Evolutionary conservation across 164 flowering plant species (phyloP).

Genomic region (Brasenia schreberi): DNA sequence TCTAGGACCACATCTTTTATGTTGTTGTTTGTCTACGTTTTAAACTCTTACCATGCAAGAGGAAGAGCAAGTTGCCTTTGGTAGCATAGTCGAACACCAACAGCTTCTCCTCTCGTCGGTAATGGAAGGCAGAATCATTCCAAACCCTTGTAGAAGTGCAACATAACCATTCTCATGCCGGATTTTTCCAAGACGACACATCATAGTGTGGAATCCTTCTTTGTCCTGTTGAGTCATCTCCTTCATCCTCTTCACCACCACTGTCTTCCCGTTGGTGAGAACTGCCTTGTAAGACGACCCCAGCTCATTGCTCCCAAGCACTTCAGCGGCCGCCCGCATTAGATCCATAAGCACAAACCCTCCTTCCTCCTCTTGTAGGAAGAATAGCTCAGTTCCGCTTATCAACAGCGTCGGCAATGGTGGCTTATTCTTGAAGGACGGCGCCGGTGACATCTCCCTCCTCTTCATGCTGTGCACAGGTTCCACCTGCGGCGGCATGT

Average conservation of each 20-base stretch:
- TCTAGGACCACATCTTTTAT: no score
- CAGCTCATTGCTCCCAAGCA: slow-evolving; percentile 63
- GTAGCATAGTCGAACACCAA: slow-evolving; percentile 56
- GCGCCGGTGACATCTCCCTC: not conserved
- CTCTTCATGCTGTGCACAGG: no score
- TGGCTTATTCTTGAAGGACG: not conserved
- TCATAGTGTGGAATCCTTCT: slow-evolving; percentile 55
- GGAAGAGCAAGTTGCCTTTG: slow-evolving; percentile 67
- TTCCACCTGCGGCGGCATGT: no score
- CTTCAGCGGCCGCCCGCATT: slow-evolving; percentile 97
- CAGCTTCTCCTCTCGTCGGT: slow-evolving; percentile 78
- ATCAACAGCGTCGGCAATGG: slow-evolving; percentile 5
- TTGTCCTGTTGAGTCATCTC: slow-evolving; percentile 55
- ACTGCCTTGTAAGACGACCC: slow-evolving; percentile 85
- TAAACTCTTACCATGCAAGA: slow-evolving; percentile 20
- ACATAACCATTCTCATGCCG: slow-evolving; percentile 50
- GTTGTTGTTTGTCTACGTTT: not conserved
- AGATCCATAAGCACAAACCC: slow-evolving; percentile 61
- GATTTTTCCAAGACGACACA: slow-evolving; percentile 44
- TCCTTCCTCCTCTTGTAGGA: slow-evolving; percentile 60
- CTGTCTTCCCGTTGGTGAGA: slow-evolving; percentile 55
- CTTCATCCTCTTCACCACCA: slow-evolving; percentile 84
- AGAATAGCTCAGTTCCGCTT: slow-evolving; percentile 31
- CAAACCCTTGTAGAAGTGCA: no score
- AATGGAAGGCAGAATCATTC: no score